Evolutionary conservation across 2,329 filamentous ascomycete species (phyloP), one percentile per base, ranked within the genome.

Genomic region (Colletotrichum sojae): DNA sequence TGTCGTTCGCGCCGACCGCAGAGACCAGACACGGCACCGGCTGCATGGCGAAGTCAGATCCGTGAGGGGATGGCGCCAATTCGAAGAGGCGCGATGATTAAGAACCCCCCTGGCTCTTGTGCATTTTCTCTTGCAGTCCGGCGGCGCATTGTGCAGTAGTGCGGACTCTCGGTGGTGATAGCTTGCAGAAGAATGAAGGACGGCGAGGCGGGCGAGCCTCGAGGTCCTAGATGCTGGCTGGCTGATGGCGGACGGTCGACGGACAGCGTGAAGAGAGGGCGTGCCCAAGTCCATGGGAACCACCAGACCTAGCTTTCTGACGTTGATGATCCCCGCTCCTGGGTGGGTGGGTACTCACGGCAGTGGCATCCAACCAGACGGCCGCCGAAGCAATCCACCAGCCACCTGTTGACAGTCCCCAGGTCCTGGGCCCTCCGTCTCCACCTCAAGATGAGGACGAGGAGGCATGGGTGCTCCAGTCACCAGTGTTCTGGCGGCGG

Each of bases 371-470:
- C 67, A 57, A 67, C 39, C 56, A 60, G 62, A 36, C 18, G 9
- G 31, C 16, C 8, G 43, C 36, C 10, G 43, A 67, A 57, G 18
- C 62, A 69, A 52, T 66, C 66, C 55, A 69, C 54, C 18, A 36
- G 31, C 55, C 51, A 66, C 48, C 65, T 68, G 60, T 49, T 64
- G 60, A 64, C 65, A 20, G 46, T 36, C 31, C 31, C 31, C 10
- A 31, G 61, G 61, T 69, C 54, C 52, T 63, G 20, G 18, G 46
- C 10, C 46, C n/a, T 18, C 13, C 13, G 9, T 43, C 40, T n/a
- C 40, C 40, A 43, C 40, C 12, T 15, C 22, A 25, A 43, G 40
- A 43, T n/a, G 16, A 13, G 10, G 39, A 40, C 39, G 13, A 40
- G 39, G 39, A 5, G 9, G 10, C 39, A 43, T 49, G n/a, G 16